Percentiles rank a stretch among this genome's conserved stretches.
Evolutionary conservation across 495 filamentous ascomycete genomes (phyloP).

Genomic region (Apiosordaria backusii): DNA sequence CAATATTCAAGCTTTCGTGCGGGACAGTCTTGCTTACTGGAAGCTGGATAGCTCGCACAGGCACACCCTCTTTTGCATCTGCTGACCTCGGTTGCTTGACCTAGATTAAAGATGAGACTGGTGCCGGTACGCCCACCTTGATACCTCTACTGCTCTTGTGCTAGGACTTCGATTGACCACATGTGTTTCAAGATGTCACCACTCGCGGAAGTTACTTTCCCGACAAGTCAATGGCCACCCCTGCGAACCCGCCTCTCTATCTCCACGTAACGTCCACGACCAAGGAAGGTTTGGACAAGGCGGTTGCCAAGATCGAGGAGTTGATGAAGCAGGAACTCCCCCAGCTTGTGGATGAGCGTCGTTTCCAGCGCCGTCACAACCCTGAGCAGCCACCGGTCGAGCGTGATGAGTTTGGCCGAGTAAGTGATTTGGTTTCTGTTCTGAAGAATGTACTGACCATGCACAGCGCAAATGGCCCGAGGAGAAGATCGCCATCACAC

Average conservation of each 20-base stretch:
- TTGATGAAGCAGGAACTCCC: conserved; percentile 95
- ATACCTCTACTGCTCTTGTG: conserved; percentile 40
- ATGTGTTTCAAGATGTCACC: conserved; percentile 87
- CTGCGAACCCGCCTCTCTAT: conserved; percentile 88
- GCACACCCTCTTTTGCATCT: conserved; percentile 83
- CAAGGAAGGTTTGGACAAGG: conserved; percentile 86
- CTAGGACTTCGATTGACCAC: conserved; percentile 54
- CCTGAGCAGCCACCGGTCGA: conserved; percentile 87
- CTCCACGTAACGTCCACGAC: conserved; percentile 92
- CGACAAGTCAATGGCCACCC: conserved; percentile 94
- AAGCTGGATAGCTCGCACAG: conserved; percentile 67
- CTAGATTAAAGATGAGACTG: conserved; percentile 99
- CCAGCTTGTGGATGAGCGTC: conserved; percentile 89
- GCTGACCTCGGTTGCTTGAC: conserved; percentile 94
- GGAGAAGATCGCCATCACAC: conserved; percentile 82
- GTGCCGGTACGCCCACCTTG: conserved; percentile 88
- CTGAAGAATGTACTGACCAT: conserved; percentile 32
- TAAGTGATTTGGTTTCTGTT: conserved; percentile 43
- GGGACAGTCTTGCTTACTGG: conserved; percentile 80
- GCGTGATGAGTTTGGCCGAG: conserved; percentile 88
- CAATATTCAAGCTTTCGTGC: conserved; percentile 44
- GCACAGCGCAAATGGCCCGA: conserved; percentile 95
- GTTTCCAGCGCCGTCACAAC: conserved; percentile 77
- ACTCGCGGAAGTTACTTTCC: conserved; percentile 94
- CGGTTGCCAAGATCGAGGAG: conserved; percentile 80